Conservation (phyloP, 1,139 yeast species). For the Saccharomyces hybrid region DNA sequence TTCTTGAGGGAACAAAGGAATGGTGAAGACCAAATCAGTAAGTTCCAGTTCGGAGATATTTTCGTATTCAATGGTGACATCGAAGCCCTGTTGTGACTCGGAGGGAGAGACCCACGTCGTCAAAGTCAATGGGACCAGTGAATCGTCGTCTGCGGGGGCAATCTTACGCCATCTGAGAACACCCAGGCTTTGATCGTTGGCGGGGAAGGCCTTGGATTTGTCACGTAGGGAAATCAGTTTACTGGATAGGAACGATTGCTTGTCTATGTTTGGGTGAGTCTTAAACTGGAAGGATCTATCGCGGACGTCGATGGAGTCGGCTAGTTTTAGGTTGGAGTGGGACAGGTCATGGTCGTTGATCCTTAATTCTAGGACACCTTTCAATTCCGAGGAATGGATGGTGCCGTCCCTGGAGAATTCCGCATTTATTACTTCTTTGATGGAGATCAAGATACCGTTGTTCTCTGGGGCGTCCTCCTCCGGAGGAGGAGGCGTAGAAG, state of each 20-base stretch:
- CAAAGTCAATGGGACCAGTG: slow-evolving; percentile 62
- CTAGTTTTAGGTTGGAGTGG: slow-evolving; percentile 54
- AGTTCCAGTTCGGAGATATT: slow-evolving; percentile 39
- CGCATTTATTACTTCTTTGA: slow-evolving; percentile 73
- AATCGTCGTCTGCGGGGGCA: slow-evolving; percentile 49
- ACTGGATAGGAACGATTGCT: slow-evolving; percentile 51
- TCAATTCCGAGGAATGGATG: slow-evolving; percentile 63
- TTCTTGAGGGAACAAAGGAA: slow-evolving; percentile 56
- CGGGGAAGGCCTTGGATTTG: slow-evolving; percentile 71
- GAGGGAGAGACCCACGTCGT: slow-evolving; percentile 75
- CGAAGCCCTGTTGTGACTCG: slow-evolving; percentile 49
- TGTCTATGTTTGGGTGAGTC: slow-evolving; percentile 94
- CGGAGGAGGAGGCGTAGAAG: slow-evolving; percentile 13
- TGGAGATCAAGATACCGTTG: slow-evolving; percentile 70
- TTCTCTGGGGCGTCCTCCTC: slow-evolving; percentile 36
- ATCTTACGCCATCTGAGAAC: slow-evolving; percentile 85
- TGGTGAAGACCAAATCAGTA: slow-evolving; percentile 46
- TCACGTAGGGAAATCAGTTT: slow-evolving; percentile 70
- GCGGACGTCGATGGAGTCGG: slow-evolving; percentile 33
- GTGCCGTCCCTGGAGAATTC: slow-evolving; percentile 81
- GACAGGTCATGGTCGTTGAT: slow-evolving; percentile 67
- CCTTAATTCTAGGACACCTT: slow-evolving; percentile 86
- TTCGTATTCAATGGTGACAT: slow-evolving; percentile 86
- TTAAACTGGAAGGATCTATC: slow-evolving; percentile 55
- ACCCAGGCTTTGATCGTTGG: slow-evolving; percentile 82